Evolutionary conservation across 345 rosid species (phyloP).

Genomic region (Acer yangbiense): DNA sequence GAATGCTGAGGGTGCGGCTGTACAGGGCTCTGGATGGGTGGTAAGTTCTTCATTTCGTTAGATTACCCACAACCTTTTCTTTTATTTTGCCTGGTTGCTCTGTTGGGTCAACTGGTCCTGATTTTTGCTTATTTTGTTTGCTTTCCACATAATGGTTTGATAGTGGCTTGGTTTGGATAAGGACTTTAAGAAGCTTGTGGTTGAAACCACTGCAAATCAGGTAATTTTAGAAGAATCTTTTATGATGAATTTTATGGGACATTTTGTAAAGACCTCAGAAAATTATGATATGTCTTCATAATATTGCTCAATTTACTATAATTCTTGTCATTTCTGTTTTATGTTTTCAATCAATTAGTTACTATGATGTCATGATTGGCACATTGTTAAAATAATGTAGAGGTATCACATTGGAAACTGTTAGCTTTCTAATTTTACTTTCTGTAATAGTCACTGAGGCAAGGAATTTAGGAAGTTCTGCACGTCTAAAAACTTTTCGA

Average conservation of each 20-base stretch:
- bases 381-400: not conserved
- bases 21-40: conserved; percentile 99
- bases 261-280: not conserved
- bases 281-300: not conserved
- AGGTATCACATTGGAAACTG: not conserved
- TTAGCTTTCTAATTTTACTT: not conserved
- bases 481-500: not conserved
- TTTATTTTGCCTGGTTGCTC: not conserved
- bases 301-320: not conserved
- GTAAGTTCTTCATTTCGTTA: conserved; percentile 41
- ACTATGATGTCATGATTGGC: not conserved
- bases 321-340: not conserved
- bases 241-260: not conserved
- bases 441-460: not conserved
- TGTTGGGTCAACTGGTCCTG: not conserved
- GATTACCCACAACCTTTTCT: conserved; percentile 6
- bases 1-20: conserved; percentile 89
- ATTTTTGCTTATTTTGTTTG: conserved; percentile 2
- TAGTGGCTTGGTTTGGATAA: conserved; percentile 96
- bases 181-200: conserved; percentile 79
- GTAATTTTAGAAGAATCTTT: conserved; percentile 32
- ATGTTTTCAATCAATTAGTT: not conserved
- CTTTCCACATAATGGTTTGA: not conserved
- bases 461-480: not conserved
- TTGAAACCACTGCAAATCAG: conserved; percentile 94